Conservation (phyloP, 192 early-diverging fungal species). For the Coemansia sp. region DNA sequence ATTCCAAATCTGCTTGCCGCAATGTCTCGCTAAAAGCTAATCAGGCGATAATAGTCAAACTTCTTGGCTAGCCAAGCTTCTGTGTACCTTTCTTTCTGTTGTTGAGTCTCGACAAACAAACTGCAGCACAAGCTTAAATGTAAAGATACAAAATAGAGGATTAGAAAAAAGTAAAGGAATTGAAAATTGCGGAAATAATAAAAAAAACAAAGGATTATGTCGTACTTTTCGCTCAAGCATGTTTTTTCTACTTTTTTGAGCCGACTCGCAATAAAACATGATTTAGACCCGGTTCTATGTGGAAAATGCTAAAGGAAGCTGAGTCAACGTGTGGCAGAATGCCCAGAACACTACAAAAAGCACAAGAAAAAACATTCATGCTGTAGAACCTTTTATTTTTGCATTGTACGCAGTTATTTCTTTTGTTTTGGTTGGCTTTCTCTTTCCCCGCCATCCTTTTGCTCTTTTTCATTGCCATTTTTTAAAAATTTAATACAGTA, state of each 20-base stretch:
- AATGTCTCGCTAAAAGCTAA: no score
- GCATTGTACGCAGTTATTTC: conserved; percentile 3
- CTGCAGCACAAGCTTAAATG: neutral
- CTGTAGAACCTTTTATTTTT: neutral
- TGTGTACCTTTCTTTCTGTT: no score
- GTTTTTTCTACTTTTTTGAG: neutral
- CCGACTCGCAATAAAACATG: neutral
- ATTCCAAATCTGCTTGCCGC: no score
- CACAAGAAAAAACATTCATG: neutral
- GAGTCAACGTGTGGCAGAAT: neutral
- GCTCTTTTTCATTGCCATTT: neutral
- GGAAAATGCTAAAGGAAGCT: neutral
- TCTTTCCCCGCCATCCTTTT: conserved; percentile 9
- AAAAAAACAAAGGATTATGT: neutral
- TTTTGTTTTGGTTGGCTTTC: neutral
- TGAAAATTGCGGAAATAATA: neutral
- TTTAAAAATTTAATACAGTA: no score
- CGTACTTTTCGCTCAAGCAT: neutral
- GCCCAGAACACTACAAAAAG: neutral
- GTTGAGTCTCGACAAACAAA: neutral
- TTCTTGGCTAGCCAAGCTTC: no score
- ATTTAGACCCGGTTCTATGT: neutral
- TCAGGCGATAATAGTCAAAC: no score
- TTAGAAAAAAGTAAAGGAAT: neutral
- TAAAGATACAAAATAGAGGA: neutral